Evolutionary conservation across 202 grass and related monocot species (phyloP), one percentile per base, ranked within the genome.

Genomic region (Schoenoplectus triqueter): DNA sequence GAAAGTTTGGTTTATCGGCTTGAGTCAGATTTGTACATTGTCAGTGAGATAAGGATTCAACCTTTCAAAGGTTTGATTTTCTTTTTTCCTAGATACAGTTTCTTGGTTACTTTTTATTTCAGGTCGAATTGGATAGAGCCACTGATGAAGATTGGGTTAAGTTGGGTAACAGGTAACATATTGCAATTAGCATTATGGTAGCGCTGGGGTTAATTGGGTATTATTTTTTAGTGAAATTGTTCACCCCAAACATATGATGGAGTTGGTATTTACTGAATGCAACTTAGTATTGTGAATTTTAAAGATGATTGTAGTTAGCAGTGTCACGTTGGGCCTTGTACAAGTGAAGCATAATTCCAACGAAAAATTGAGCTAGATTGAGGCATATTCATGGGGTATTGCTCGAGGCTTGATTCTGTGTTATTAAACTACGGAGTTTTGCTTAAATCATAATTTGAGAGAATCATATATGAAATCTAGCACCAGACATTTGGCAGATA

Each of bases 21-120:
- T 21, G 44, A 56, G 13, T 83, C 86, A 0, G 85, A 90, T 87
- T 57, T 97, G 13, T 94, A 89, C 62, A 49, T 91, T 69, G 15
- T 94, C 7, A 49, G 89, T 20, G 89, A 94, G 71, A 94, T 97
- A 84, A 92, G 69, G 78, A 78, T 97, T 68, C 87, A 90, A 11
- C 94, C 94, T 1, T 97, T 94, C 81, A 90, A 79, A 97, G 94
- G 94, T 97, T 45, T 57, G 4, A 49, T 59, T 78, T 61, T 50
- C 5, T 17, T 60, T 42, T 15, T 22, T 0, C 4, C 55, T 42
- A 10, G 40, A 79, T 45, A 10, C 55, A 45, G 5, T 79, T 59
- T 15, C 20, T 61, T 61, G 13, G 75, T 55, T 61, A 5, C 50
- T 61, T 61, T 31, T 79, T 79, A 9, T 61, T 10, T n/a, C 39